phyloP scores from a whole-genome alignment of 768 basidiomycete genomes.

The Termitomyces sp. region DNA sequence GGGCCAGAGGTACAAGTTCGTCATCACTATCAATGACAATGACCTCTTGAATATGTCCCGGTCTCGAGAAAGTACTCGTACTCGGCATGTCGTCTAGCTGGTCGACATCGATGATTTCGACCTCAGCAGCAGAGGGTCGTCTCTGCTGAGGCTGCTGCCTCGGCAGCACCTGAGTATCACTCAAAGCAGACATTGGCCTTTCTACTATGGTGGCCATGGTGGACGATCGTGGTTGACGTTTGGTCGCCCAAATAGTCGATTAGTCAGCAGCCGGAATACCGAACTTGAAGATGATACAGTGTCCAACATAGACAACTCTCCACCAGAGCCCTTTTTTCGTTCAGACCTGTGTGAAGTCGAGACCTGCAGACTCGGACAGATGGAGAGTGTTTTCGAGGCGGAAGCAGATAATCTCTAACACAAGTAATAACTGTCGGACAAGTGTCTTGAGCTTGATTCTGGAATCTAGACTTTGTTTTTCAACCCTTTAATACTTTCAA shows the following conservation, averaged over 20 bases:
- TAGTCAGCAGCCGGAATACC: too few species aligned
- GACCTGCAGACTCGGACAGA: too few species aligned
- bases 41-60: slow-evolving; percentile 23
- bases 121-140: slow-evolving; percentile 27
- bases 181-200: slow-evolving; percentile 20
- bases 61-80: slow-evolving; percentile 11
- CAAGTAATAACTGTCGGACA: not conserved
- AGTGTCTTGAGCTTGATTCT: not conserved
- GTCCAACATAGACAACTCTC: too few species aligned
- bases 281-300: too few species aligned
- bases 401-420: too few species aligned
- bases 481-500: not conserved
- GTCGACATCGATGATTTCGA: slow-evolving; percentile 46
- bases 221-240: slow-evolving; percentile 18
- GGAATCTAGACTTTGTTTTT: not conserved
- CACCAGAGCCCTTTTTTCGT: too few species aligned
- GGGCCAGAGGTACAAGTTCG: slow-evolving; percentile 19
- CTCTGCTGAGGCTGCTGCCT: slow-evolving; percentile 8
- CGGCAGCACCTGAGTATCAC: slow-evolving; percentile 12
- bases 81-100: slow-evolving; percentile 21
- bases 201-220: slow-evolving; percentile 28
- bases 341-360: too few species aligned
- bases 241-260: not conserved
- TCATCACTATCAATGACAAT: slow-evolving; percentile 33
- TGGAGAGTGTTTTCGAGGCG: too few species aligned